Conservation (phyloP, 2,329 filamentous ascomycete species). For the Tolypocladium sp. region DNA sequence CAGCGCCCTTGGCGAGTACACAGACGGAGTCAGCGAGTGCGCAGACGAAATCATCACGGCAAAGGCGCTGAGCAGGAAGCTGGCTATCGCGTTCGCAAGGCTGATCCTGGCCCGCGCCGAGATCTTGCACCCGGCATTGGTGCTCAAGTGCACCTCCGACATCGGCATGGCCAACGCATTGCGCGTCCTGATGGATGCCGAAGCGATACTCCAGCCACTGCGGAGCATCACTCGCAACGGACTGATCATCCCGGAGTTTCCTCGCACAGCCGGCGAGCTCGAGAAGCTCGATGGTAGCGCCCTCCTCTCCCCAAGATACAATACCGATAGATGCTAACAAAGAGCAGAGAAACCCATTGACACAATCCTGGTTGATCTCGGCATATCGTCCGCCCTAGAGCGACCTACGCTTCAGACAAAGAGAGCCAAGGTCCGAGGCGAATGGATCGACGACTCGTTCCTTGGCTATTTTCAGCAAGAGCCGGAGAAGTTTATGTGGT, state of each 20-base stretch:
- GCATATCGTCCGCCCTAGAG: neutral
- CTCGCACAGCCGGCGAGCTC: neutral
- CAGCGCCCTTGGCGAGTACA: no score
- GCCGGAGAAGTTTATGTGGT: neutral
- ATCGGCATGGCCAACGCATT: neutral
- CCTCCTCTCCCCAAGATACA: no score
- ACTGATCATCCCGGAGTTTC: neutral
- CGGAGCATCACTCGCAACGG: neutral
- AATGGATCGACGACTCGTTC: neutral
- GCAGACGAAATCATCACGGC: no score
- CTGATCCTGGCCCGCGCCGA: neutral
- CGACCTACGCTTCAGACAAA: neutral
- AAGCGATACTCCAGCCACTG: neutral
- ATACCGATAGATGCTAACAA: no score
- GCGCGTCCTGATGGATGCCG: neutral
- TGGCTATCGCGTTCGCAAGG: neutral
- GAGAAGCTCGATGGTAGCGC: no score
- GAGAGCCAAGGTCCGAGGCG: neutral
- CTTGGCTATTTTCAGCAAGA: rapidly evolving
- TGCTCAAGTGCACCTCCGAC: neutral
- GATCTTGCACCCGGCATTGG: neutral
- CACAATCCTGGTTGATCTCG: neutral
- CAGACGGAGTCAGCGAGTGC: no score
- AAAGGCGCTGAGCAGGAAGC: no score
- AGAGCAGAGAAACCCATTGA: no score